Evolutionary conservation across 139 green algal species (phyloP).

Genomic region (Picochlorum sp.): DNA sequence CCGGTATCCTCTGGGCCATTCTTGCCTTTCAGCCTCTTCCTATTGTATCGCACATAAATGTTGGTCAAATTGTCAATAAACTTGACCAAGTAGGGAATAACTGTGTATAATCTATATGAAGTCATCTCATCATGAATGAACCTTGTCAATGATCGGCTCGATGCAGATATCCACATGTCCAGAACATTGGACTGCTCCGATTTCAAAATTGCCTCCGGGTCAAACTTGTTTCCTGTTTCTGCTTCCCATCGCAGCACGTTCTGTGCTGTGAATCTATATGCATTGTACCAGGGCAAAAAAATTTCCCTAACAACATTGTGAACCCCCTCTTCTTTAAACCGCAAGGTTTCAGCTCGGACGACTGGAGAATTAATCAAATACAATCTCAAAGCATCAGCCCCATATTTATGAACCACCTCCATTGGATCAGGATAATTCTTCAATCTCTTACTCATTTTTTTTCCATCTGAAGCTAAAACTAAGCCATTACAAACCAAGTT

Average conservation of each 20-base stretch:
- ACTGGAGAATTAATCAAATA: slow-evolving; percentile 98
- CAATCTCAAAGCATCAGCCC: slow-evolving; percentile 88
- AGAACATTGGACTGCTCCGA: slow-evolving; percentile 62
- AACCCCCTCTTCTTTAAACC: slow-evolving; percentile 94
- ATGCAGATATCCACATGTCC: slow-evolving; percentile 80
- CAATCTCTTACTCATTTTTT: slow-evolving; percentile 99
- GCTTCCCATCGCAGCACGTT: slow-evolving; percentile 69
- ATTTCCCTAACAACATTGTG: slow-evolving; percentile 91
- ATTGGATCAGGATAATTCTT: slow-evolving; percentile 95
- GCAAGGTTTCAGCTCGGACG: slow-evolving; percentile 81
- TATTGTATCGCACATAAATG: slow-evolving; percentile 97
- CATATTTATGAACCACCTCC: slow-evolving; percentile 81
- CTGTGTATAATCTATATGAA: slow-evolving; percentile 96
- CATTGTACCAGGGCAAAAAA: slow-evolving; percentile 99
- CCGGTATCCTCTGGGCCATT: slow-evolving; percentile 53
- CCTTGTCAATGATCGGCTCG: slow-evolving; percentile 55
- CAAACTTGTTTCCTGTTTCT: slow-evolving; percentile 42
- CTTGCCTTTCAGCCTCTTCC: slow-evolving; percentile 75
- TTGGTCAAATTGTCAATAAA: slow-evolving; percentile 98
- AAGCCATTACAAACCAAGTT: slow-evolving; percentile 99
- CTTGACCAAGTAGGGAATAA: slow-evolving; percentile 78
- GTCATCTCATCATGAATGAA: slow-evolving; percentile 91
- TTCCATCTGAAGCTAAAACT: slow-evolving; percentile 93
- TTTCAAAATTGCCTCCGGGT: slow-evolving; percentile 27
- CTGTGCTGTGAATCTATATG: slow-evolving; percentile 87